Conservation (phyloP, 78 protist species). For the Dictyostelium firmibasis region DNA sequence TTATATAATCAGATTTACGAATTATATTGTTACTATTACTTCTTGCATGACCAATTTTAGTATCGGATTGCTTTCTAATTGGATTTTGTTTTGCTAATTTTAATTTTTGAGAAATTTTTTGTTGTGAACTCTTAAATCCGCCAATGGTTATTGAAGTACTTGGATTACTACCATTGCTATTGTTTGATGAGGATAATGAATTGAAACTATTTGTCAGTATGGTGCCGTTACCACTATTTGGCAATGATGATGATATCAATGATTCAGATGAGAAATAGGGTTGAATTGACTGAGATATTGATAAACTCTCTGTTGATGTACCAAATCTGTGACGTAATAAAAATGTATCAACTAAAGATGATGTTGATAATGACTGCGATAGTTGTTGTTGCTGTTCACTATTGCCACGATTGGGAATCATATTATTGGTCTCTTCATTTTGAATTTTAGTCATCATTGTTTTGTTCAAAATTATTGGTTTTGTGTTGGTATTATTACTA, state of each 20-base stretch:
- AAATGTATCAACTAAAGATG: slow-evolving; percentile 48
- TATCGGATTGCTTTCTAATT: slow-evolving; percentile 50
- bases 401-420: not conserved
- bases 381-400: too few species aligned
- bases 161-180: not conserved
- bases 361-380: not conserved
- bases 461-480: not conserved
- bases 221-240: not conserved
- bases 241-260: not conserved
- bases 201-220: not conserved
- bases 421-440: not conserved
- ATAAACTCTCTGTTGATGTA: not conserved
- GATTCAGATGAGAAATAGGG: slow-evolving; percentile 31
- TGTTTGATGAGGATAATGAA: not conserved
- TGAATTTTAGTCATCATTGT: not conserved
- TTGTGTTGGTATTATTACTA: not conserved
- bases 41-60: slow-evolving; percentile 71
- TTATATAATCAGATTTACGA: not conserved
- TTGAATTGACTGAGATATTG: slow-evolving; percentile 60
- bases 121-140: slow-evolving; percentile 4
- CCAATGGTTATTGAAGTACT: not conserved
- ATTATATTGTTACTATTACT: not conserved
- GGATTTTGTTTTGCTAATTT: slow-evolving; percentile 51
- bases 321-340: not conserved
- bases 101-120: slow-evolving; percentile 39